These are phyloP conservation scores for Leishmania martiniquensis DNA, from an alignment of 208 protist species.

Conservation along the genomic window DNA sequence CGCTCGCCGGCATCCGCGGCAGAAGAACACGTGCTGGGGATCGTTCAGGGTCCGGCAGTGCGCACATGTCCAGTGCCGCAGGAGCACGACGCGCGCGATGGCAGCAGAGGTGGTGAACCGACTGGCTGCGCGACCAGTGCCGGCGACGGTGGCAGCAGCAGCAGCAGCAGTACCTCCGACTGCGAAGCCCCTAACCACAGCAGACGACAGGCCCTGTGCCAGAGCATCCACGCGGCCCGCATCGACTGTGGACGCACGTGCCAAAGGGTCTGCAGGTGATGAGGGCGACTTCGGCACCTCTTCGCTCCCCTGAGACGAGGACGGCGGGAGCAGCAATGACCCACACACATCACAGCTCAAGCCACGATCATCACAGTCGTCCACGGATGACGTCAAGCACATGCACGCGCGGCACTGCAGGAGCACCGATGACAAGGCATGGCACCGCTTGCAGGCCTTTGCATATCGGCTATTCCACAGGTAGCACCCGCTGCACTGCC, in stretches of 20 bases:
- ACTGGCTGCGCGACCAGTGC: conserved; percentile 21
- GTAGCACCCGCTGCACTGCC: conserved; percentile 60
- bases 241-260: background rate
- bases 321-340: conserved; percentile 5
- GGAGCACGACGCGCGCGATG: conserved; percentile 34
- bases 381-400: conserved; percentile 45
- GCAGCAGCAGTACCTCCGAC: background rate
- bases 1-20: conserved; percentile 30
- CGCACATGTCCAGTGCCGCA: conserved; percentile 74
- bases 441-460: conserved; percentile 49
- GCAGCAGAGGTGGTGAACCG: conserved; percentile 7
- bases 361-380: conserved; percentile 9
- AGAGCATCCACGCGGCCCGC: background rate
- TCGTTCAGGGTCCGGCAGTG: conserved; percentile 60
- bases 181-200: background rate
- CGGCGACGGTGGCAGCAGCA: conserved; percentile 13
- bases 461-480: conserved; percentile 63
- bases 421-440: conserved; percentile 43
- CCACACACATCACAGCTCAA: conserved; percentile 30
- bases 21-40: conserved; percentile 68
- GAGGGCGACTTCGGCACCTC: background rate
- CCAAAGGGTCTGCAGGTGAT: background rate
- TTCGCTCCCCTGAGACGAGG: background rate
- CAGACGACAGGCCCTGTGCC: background rate
- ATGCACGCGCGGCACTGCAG: conserved; percentile 57